A percentile compares a stretch with the other conserved stretches of the same genome.
These are phyloP conservation scores for Crataegus laevigata DNA, from an alignment of 306 rosid genomes.

Conservation along the genomic window DNA sequence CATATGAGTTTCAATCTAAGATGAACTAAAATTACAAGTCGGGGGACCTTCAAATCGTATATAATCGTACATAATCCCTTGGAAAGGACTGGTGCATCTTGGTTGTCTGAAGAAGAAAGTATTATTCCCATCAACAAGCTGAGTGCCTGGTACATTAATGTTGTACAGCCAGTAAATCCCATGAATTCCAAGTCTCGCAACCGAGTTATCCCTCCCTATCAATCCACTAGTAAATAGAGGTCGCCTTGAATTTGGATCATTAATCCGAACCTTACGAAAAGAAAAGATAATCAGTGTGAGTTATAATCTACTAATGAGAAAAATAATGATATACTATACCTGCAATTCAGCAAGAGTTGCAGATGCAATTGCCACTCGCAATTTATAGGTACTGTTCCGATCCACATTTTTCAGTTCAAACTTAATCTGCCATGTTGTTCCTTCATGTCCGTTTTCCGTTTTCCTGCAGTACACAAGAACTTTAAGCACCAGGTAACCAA, in stretches of 20 bases:
- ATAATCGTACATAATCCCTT: constrained; percentile 80
- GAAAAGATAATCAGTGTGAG: neutral
- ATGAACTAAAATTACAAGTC: neutral
- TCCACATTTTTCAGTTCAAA: constrained; percentile 48
- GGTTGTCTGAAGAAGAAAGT: constrained; percentile 65
- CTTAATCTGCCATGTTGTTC: constrained; percentile 92
- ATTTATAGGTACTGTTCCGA: constrained; percentile 40
- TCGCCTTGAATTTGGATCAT: constrained; percentile 44
- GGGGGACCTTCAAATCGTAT: constrained; percentile 79
- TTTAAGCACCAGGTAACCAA: neutral
- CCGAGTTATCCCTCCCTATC: constrained; percentile 85
- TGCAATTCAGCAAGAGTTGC: constrained; percentile 77
- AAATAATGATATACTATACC: constrained; percentile 18
- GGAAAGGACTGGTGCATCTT: constrained; percentile 69
- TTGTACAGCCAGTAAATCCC: constrained; percentile 71
- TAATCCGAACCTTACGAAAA: constrained; percentile 55
- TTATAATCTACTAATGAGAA: neutral
- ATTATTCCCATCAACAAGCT: constrained; percentile 65
- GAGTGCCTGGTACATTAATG: constrained; percentile 36
- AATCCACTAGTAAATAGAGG: constrained; percentile 80
- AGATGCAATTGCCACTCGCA: constrained; percentile 82
- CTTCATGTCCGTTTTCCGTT: constrained; percentile 53
- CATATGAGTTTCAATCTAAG: constrained; percentile 2
- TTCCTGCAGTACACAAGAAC: constrained; percentile 35
- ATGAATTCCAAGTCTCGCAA: constrained; percentile 91